A percentile compares a stretch with the other conserved stretches of the same genome.
phyloP scores from a whole-genome alignment of 31 red algal genomes.

The Endocladia muricata region DNA sequence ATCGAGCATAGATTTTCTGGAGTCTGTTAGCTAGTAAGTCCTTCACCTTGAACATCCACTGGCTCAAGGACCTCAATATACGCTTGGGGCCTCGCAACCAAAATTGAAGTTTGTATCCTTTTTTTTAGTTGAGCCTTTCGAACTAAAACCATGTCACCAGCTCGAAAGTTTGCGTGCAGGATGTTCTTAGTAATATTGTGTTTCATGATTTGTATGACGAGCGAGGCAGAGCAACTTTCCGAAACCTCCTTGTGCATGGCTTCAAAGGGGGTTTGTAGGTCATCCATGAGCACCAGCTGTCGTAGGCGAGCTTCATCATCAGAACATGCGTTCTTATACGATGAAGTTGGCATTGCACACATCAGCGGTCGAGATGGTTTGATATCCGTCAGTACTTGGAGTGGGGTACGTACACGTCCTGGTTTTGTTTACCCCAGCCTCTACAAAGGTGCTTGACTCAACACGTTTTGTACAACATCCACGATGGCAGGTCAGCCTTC shows the following conservation, averaged over 20 bases:
- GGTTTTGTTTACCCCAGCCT: neutral
- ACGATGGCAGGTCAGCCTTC: conserved; percentile 8
- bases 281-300: neutral
- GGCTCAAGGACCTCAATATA: neutral
- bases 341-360: neutral
- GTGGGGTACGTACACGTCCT: neutral
- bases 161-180: neutral
- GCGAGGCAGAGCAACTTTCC: neutral
- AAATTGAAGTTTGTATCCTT: neutral
- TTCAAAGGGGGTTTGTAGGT: neutral
- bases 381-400: neutral
- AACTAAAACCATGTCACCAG: neutral
- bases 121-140: neutral
- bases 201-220: neutral
- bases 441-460: neutral
- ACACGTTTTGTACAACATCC: neutral
- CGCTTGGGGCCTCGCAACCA: neutral
- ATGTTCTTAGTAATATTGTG: neutral
- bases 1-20: neutral
- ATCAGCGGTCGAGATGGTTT: neutral
- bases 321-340: neutral
- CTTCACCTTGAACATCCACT: neutral
- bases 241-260: neutral
- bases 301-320: neutral
- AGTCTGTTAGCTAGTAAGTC: neutral